Evolutionary conservation across 495 filamentous ascomycete species (phyloP).

Genomic region (Clavariopsis aquatica): DNA sequence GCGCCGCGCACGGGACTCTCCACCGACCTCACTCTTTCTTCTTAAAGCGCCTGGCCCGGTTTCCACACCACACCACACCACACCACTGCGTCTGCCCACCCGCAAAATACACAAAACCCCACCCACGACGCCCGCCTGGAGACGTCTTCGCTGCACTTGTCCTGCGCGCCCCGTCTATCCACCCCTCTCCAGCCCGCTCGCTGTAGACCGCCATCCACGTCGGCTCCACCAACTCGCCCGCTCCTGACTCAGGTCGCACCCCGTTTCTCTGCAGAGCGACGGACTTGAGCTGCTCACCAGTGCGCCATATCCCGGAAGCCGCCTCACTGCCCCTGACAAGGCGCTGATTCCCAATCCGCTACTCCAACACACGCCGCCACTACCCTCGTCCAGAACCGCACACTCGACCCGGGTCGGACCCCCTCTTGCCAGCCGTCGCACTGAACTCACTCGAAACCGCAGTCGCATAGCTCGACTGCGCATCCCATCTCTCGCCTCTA

Average conservation of each 20-base stretch:
- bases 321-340: neutral
- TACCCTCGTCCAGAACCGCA: neutral
- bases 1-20: constrained; percentile 6
- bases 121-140: neutral
- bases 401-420: neutral
- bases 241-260: constrained; percentile 15
- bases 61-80: constrained; percentile 21
- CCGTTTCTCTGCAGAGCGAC: neutral
- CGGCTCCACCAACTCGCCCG: constrained; percentile 7
- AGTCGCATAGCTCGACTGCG: constrained; percentile 18
- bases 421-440: constrained; percentile 14
- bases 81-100: neutral
- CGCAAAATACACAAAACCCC: neutral
- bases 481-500: neutral
- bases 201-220: constrained; percentile 3
- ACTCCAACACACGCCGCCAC: neutral
- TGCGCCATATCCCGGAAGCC: neutral
- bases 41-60: constrained; percentile 17
- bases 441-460: constrained; percentile 4
- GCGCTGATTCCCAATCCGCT: neutral
- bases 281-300: neutral
- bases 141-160: neutral
- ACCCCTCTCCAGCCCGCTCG: neutral
- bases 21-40: constrained; percentile 15
- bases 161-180: neutral